phyloP scores from a whole-genome alignment of 805 yeast genomes.

The Candida michaelii region DNA sequence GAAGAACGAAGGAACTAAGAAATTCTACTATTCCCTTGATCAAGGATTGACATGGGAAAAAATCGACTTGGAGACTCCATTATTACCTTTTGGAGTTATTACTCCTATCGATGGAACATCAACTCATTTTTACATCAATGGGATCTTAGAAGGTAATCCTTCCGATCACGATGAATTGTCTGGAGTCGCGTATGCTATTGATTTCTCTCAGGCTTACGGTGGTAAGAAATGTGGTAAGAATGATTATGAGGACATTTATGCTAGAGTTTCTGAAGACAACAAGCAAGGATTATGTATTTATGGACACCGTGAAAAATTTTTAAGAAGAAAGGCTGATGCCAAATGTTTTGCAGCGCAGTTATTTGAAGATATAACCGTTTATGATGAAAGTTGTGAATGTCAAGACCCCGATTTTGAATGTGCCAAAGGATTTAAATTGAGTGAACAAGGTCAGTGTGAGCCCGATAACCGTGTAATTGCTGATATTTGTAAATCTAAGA shows the following conservation, averaged over 20 bases:
- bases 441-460: conserved; percentile 47
- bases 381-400: conserved; percentile 64
- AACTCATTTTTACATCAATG: conserved; percentile 52
- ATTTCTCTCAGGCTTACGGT: conserved; percentile 57
- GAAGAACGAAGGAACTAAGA: conserved; percentile 29
- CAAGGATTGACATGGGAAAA: conserved; percentile 70
- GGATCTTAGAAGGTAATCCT: conserved; percentile 25
- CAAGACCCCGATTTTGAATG: conserved; percentile 71
- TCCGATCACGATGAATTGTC: conserved; percentile 9
- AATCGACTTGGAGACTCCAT: conserved; percentile 43
- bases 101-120: conserved; percentile 75
- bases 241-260: conserved; percentile 68
- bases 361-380: conserved; percentile 45
- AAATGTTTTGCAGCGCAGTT: conserved; percentile 58
- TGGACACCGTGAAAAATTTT: conserved; percentile 66
- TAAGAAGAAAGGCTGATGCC: conserved; percentile 63
- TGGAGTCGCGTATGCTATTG: conserved; percentile 41
- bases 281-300: conserved; percentile 52
- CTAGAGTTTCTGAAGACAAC: conserved; percentile 40
- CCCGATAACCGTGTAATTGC: conserved; percentile 26
- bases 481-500: conserved; percentile 23
- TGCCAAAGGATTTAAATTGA: conserved; percentile 43
- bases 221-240: conserved; percentile 43
- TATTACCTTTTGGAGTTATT: conserved; percentile 44
- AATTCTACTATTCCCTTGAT: conserved; percentile 59